A percentile compares a stretch with the other conserved stretches of the same genome.
phyloP scores from a whole-genome alignment of 345 rosid species.

The Eucalyptus marginata region DNA sequence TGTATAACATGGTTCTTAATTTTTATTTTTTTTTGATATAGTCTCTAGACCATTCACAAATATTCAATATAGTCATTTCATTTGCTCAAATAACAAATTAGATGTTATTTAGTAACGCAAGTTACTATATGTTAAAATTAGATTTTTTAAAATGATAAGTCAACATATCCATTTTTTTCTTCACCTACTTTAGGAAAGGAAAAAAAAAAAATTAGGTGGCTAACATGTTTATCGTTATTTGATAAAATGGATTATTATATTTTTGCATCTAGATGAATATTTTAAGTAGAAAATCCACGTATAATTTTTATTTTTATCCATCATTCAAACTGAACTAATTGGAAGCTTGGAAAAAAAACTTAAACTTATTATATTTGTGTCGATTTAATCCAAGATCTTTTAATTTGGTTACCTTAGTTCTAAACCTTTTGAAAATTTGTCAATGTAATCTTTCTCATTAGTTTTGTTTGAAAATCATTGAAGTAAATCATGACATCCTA shows the following conservation, averaged over 20 bases:
- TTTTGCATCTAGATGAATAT: neutral
- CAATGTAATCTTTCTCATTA: rapidly evolving
- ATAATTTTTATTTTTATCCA: neutral
- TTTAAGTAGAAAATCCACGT: neutral
- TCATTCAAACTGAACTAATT: neutral
- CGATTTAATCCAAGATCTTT: too few species aligned
- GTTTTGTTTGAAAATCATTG: too few species aligned
- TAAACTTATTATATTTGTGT: too few species aligned
- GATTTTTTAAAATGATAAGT: neutral
- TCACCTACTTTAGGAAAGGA: neutral
- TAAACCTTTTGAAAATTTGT: too few species aligned
- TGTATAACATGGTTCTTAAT: rapidly evolving
- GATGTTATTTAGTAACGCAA: neutral
- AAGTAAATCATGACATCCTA: too few species aligned
- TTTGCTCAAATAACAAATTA: neutral
- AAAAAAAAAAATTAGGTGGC: neutral
- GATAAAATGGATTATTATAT: neutral
- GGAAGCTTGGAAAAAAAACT: neutral
- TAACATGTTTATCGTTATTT: neutral
- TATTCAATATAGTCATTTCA: neutral
- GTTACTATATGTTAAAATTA: neutral
- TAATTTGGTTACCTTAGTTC: too few species aligned
- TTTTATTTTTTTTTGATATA: neutral
- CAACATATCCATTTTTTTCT: neutral
- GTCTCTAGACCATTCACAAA: rapidly evolving